Conservation (phyloP, 805 yeast genomes). For the Sugiyamaella americana region DNA sequence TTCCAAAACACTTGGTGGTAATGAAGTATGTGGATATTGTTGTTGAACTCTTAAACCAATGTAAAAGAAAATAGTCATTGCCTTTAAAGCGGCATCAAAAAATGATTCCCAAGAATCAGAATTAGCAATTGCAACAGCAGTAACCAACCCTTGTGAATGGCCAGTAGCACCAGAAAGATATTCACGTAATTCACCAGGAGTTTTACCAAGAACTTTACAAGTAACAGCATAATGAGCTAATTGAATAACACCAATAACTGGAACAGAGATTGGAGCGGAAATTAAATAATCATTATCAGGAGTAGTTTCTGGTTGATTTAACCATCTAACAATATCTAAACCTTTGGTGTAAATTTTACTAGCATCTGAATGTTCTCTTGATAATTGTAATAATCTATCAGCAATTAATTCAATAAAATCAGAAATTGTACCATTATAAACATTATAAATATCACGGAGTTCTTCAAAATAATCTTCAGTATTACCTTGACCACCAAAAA, state of each 20-base stretch:
- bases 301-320: constrained; percentile 72
- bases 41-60: constrained; percentile 89
- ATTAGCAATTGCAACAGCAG: constrained; percentile 85
- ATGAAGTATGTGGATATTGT: constrained; percentile 86
- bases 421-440: constrained; percentile 66
- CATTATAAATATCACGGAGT: constrained; percentile 73
- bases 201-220: constrained; percentile 72
- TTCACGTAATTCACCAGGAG: constrained; percentile 82
- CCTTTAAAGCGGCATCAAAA: constrained; percentile 62
- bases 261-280: constrained; percentile 91
- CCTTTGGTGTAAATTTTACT: constrained; percentile 92
- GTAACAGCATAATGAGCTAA: constrained; percentile 88
- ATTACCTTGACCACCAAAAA: constrained; percentile 99
- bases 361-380: constrained; percentile 66
- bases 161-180: constrained; percentile 45
- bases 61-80: constrained; percentile 81
- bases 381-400: constrained; percentile 57
- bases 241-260: constrained; percentile 95
- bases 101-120: constrained; percentile 81
- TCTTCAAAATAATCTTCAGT: constrained; percentile 97
- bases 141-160: constrained; percentile 56
- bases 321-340: constrained; percentile 82
- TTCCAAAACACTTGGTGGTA: constrained; percentile 88
- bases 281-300: constrained; percentile 86
- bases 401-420: constrained; percentile 71